These are phyloP conservation scores for Cyclanthera cordifolia DNA, from an alignment of 306 rosid genomes.

Conservation along the genomic window DNA sequence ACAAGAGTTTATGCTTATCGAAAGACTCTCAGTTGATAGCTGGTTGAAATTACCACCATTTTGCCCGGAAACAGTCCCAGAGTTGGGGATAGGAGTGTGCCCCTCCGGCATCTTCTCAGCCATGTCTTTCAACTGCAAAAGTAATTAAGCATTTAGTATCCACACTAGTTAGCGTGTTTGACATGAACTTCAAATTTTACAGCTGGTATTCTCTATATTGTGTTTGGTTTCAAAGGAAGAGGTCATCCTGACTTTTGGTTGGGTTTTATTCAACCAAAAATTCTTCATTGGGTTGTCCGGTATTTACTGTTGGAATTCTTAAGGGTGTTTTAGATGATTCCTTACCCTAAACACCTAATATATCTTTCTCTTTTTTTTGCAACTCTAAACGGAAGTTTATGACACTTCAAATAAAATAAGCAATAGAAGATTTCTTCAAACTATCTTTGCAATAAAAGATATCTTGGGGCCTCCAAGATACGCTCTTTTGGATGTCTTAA, in stretches of 20 bases:
- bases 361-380: not conserved
- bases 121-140: constrained; percentile 66
- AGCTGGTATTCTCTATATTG: not conserved
- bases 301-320: not conserved
- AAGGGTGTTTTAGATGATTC: too few species aligned
- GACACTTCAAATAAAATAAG: not conserved
- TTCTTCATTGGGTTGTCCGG: not conserved
- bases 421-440: not conserved
- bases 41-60: constrained; percentile 26
- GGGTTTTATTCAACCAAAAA: not conserved
- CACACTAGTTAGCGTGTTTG: not conserved
- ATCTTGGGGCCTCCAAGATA: too few species aligned
- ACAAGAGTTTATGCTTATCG: constrained; percentile 28
- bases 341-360: too few species aligned
- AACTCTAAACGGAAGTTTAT: not conserved
- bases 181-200: not conserved
- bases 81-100: constrained; percentile 21
- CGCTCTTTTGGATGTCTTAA: too few species aligned
- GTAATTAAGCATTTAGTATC: constrained; percentile 6
- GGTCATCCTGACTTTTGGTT: too few species aligned
- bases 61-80: constrained; percentile 27
- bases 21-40: constrained; percentile 29
- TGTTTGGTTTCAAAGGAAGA: not conserved
- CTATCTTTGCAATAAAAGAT: not conserved
- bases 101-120: constrained; percentile 51